These are phyloP conservation scores for Entrophospora sp. DNA, from an alignment of 192 early-diverging fungal genomes.

Conservation along the genomic window DNA sequence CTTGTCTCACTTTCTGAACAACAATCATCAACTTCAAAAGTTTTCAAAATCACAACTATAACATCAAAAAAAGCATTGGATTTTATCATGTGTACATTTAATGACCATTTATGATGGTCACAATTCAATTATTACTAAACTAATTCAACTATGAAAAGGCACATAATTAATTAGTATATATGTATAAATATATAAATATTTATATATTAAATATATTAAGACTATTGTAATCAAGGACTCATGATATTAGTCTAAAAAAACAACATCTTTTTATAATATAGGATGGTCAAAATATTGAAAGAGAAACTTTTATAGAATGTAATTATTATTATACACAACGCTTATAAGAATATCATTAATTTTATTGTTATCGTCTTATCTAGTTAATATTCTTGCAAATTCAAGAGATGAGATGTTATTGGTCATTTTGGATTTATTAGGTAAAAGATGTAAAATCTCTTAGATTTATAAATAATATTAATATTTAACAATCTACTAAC, in stretches of 20 bases:
- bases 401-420: neutral
- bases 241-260: neutral
- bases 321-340: neutral
- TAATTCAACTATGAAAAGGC: conserved; percentile 15
- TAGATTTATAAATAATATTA: no score
- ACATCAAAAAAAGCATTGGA: neutral
- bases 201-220: neutral
- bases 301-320: conserved; percentile 5
- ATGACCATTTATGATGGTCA: neutral
- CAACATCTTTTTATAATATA: conserved; percentile 4
- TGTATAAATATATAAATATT: no score
- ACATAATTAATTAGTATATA: no score
- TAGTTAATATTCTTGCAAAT: conserved; percentile 1
- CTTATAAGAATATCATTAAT: no score
- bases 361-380: no score
- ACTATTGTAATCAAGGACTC: neutral
- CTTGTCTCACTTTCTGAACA: conserved; percentile 2
- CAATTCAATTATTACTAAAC: neutral
- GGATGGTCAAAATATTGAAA: neutral
- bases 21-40: no score
- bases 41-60: no score
- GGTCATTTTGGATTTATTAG: neutral
- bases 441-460: neutral
- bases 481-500: no score
- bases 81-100: neutral